phyloP scores from a whole-genome alignment of 805 yeast species.

The Groenewaldozyma tartarivorans region DNA sequence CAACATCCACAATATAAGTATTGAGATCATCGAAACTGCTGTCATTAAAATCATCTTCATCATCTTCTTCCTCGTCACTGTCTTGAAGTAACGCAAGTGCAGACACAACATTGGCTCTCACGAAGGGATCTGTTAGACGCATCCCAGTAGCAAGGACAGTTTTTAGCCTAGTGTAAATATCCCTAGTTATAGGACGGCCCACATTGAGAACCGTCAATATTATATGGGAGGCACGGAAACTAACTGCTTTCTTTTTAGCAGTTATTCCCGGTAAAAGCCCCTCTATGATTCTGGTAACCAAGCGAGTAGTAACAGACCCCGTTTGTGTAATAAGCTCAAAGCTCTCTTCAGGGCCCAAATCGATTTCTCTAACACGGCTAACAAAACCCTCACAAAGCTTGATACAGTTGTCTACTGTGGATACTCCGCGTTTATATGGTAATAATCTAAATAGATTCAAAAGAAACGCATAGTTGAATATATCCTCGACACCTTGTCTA shows the following conservation, averaged over 20 bases:
- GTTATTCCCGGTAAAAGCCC: constrained; percentile 72
- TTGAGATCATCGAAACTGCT: constrained; percentile 11
- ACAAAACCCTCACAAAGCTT: constrained; percentile 56
- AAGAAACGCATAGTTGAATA: constrained; percentile 53
- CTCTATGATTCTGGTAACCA: constrained; percentile 50
- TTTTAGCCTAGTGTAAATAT: constrained; percentile 52
- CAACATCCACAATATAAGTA: too few species aligned
- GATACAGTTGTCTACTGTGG: constrained; percentile 66
- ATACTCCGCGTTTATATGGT: constrained; percentile 58
- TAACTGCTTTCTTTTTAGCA: constrained; percentile 64
- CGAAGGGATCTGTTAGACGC: constrained; percentile 52
- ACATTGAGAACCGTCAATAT: constrained; percentile 60
- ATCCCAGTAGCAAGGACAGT: constrained; percentile 12
- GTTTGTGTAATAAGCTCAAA: too few species aligned
- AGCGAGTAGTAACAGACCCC: constrained; percentile 36
- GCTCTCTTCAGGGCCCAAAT: constrained; percentile 24
- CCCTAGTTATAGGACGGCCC: constrained; percentile 53
- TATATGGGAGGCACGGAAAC: constrained; percentile 72
- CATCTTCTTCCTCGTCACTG: constrained; percentile 31
- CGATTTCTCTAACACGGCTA: constrained; percentile 17
- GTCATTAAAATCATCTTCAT: constrained; percentile 18
- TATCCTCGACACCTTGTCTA: constrained; percentile 42
- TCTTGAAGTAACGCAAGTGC: constrained; percentile 73
- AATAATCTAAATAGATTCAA: constrained; percentile 55
- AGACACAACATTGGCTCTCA: constrained; percentile 76